These are phyloP conservation scores for Passiflora organensis DNA, from an alignment of 345 rosid genomes.

Conservation along the genomic window DNA sequence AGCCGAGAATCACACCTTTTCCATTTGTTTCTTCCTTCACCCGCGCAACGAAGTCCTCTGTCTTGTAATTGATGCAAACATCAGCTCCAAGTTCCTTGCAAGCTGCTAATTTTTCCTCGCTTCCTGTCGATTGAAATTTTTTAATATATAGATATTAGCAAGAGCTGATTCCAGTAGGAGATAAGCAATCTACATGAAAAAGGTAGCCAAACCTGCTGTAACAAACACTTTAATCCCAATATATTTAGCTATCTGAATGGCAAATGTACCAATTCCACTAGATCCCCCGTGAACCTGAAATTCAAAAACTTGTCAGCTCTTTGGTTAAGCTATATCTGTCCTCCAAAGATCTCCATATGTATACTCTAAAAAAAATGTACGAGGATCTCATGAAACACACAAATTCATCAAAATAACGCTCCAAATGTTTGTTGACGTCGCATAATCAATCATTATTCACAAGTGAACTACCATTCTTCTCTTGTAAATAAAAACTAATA, in stretches of 20 bases:
- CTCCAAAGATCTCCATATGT: not conserved
- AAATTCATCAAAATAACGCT: not conserved
- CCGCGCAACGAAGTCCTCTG: constrained; percentile 76
- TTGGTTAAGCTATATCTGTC: not conserved
- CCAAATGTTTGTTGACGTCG: no score
- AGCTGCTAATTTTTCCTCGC: constrained; percentile 65
- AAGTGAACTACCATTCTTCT: no score
- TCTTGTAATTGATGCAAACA: constrained; percentile 83
- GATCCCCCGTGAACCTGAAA: constrained; percentile 91
- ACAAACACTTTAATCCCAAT: constrained; percentile 63
- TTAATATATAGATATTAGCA: not conserved
- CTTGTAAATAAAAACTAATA: not conserved
- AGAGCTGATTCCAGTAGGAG: not conserved
- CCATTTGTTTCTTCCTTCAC: constrained; percentile 82
- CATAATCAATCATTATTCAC: no score
- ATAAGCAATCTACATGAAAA: not conserved
- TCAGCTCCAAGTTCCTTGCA: constrained; percentile 93
- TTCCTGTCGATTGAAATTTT: constrained; percentile 40
- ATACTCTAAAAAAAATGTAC: not conserved
- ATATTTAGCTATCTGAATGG: constrained; percentile 75
- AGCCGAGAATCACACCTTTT: constrained; percentile 44
- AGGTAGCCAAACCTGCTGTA: constrained; percentile 61
- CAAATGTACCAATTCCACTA: constrained; percentile 89
- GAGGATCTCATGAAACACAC: not conserved
- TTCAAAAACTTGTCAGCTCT: constrained; percentile 11